Base-by-base conservation (phyloP, 768 basidiomycete genomes). In the Kwoniella dejecticola region DNA sequence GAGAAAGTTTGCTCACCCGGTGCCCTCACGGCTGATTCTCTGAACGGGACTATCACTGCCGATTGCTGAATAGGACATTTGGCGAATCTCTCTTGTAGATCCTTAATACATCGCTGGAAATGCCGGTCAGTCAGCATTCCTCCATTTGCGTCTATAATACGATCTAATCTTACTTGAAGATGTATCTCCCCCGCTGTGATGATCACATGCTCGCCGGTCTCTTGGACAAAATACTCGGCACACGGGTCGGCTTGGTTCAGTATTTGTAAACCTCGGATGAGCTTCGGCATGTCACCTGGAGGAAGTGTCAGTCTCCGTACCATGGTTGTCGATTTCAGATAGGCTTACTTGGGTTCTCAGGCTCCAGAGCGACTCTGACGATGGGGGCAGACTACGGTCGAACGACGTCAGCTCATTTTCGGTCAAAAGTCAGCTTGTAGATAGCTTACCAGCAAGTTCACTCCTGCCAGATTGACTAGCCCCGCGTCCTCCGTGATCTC, bases 181-280 rank as follows among this genome's bases (percentile, higher is more conserved):
- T 98, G 96, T 46, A 99, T 80, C 74, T 98, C 95, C 30, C 96
- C 96, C 1, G 96, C 96, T 2, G 90, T 90, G 62, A 97, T 79
- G 65, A 99, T 96, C 57, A 99, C 96, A 77, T 96, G 89, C 77
- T 99, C 96, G 30, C 96, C 96, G 0, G 94, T 96, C 70, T 91
- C 86, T 79, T 98, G 96, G 68, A 97, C 93, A 77, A 97, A 93
- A 0, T 90, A 94, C 75, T 98, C 92, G 3, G 95, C 94, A 66
- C 93, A 98, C 0, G 96, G 95, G 80, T 98, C 96, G 3, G 93
- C 88, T 75, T 97, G 94, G 67, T 88, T 89, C 31, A 99, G 85
- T 12, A 98, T 82, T 66, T 89, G 89, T 56, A 99, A 81, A 0
- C 96, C 96, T 36, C 83, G 84, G 45, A 98, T 84, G 23, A 99